These are phyloP conservation scores for Pseudocercospora fuligena DNA, from an alignment of 2,329 filamentous ascomycete genomes.

Conservation along the genomic window DNA sequence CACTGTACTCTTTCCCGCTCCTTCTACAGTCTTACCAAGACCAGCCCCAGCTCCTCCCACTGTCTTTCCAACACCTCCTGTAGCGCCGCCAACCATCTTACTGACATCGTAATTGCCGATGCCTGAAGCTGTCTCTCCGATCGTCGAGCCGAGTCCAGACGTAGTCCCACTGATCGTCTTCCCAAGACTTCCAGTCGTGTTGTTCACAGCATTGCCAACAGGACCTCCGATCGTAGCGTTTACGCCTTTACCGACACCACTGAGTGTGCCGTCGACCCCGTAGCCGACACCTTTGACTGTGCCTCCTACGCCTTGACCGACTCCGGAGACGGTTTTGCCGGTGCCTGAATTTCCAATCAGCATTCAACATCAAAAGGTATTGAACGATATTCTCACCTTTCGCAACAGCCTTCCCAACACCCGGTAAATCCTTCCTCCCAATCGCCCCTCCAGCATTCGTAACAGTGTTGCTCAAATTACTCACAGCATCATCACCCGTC, in stretches of 20 bases:
- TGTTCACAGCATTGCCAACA: constrained; percentile 39
- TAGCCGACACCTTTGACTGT: constrained; percentile 17
- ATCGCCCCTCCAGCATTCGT: constrained; percentile 36
- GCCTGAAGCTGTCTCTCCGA: constrained; percentile 50
- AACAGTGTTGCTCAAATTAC: constrained; percentile 36
- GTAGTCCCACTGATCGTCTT: constrained; percentile 49
- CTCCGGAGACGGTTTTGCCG: constrained; percentile 33
- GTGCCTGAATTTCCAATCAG: constrained; percentile 26
- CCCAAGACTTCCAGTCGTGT: constrained; percentile 48
- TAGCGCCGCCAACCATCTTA: constrained; percentile 45
- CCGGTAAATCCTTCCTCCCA: constrained; percentile 38
- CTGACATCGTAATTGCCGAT: constrained; percentile 49
- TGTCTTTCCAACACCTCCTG: constrained; percentile 43
- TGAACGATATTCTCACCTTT: constrained; percentile 20
- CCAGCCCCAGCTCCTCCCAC: constrained; percentile 40
- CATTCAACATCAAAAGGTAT: neutral
- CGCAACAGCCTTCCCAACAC: constrained; percentile 31
- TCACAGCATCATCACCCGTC: constrained; percentile 35
- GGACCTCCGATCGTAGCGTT: constrained; percentile 28
- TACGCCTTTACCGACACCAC: constrained; percentile 30
- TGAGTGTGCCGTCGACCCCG: constrained; percentile 21
- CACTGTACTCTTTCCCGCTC: constrained; percentile 39
- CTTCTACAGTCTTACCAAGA: constrained; percentile 33
- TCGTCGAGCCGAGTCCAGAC: constrained; percentile 48
- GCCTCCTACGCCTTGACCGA: constrained; percentile 31